Conservation (phyloP, 1,284 basidiomycete genomes). For the Trichosporon inkin region DNA sequence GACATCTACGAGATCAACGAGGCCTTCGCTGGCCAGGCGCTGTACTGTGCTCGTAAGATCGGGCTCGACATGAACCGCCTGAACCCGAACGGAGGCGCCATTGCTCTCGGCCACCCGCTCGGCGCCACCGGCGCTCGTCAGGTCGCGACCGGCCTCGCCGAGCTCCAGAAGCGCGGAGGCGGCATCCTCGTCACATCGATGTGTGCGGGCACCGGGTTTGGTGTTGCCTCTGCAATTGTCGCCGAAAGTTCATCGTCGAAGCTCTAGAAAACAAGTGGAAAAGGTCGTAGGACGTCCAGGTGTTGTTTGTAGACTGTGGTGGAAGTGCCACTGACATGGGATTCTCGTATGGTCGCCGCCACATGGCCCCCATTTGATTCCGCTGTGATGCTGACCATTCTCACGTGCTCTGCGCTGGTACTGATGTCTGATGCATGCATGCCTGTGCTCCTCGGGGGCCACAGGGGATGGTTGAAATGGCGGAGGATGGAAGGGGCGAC, state of each 20-base stretch:
- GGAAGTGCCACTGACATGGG: background rate
- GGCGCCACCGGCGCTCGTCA: constrained; percentile 74
- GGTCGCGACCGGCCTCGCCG: constrained; percentile 76
- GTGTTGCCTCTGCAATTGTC: too few species aligned
- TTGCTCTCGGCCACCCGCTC: constrained; percentile 48
- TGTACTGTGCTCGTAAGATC: constrained; percentile 70
- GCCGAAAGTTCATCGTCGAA: too few species aligned
- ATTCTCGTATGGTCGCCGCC: too few species aligned
- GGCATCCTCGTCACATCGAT: constrained; percentile 85
- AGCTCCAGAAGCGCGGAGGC: constrained; percentile 64
- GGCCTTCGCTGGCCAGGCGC: constrained; percentile 77
- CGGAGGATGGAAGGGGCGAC: too few species aligned
- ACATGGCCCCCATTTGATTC: background rate
- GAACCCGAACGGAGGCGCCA: constrained; percentile 82
- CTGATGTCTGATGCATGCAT: background rate
- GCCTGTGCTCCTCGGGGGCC: too few species aligned
- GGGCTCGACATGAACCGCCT: constrained; percentile 70
- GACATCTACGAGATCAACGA: constrained; percentile 87
- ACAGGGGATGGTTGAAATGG: too few species aligned
- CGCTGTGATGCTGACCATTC: background rate
- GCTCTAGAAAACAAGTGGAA: too few species aligned
- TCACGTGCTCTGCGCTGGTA: background rate
- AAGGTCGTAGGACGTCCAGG: background rate
- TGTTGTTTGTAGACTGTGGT: constrained; percentile 4
- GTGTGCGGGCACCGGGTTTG: constrained; percentile 65